Conservation (phyloP, 768 basidiomycete genomes). For the Naganishia vaughanmartiniae region DNA sequence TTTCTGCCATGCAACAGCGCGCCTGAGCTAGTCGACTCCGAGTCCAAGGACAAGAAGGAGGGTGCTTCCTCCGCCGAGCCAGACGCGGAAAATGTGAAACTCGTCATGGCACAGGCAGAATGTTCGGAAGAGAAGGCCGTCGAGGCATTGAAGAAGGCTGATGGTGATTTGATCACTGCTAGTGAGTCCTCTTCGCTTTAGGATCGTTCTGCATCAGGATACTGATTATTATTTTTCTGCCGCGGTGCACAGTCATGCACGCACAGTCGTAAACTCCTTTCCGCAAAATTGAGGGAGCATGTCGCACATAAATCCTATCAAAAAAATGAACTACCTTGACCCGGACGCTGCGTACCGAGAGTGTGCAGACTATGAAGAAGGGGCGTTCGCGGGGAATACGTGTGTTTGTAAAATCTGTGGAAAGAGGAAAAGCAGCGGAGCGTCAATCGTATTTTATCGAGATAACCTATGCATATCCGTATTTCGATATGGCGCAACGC, state of each 20-base stretch:
- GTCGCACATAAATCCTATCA: no score
- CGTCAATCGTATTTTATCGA: no score
- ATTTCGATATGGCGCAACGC: no score
- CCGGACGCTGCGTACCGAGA: no score
- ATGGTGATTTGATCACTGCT: constrained; percentile 93
- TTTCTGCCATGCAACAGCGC: constrained; percentile 34
- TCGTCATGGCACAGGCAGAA: constrained; percentile 83
- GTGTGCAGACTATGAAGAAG: no score
- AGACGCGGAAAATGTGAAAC: constrained; percentile 89
- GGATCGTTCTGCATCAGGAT: no score
- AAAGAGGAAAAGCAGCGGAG: no score
- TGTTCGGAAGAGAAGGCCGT: constrained; percentile 91
- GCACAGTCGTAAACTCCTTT: constrained; percentile 20
- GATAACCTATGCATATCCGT: no score
- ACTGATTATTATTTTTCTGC: neutral
- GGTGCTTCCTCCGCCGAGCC: constrained; percentile 51
- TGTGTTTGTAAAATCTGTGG: no score
- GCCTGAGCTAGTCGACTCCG: constrained; percentile 42
- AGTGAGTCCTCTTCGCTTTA: constrained; percentile 62
- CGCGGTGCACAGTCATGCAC: constrained; percentile 12
- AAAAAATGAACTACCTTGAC: no score
- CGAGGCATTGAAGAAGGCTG: constrained; percentile 80
- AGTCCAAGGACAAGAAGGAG: constrained; percentile 28
- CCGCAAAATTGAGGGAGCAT: no score
- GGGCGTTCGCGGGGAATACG: no score